Evolutionary conservation across 768 basidiomycete species (phyloP), one percentile per base, ranked within the genome.

Genomic region (Panellus pusillus): DNA sequence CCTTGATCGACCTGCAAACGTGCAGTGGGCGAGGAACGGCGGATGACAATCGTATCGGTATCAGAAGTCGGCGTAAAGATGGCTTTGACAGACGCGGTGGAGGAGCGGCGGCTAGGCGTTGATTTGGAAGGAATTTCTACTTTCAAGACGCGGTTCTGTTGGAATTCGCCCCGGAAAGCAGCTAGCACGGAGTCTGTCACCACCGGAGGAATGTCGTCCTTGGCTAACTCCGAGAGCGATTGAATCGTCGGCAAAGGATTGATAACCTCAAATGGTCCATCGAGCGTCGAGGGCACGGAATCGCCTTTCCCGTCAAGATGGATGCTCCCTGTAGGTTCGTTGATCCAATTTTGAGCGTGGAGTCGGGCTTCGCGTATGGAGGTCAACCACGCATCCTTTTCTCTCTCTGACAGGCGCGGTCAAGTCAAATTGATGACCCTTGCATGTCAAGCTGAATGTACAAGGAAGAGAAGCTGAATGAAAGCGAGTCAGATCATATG

Each of bases 371-470:
- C 75, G 50, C 72, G 75, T 44, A 97, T 81, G 6, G 84, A 82
- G 29, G 74, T 71, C 50, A 94, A 72, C 96, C 96, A 98, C n/a
- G 89, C 74, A 24, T 83, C 80, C 72, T 93, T 95, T 71, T 98
- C 96, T 32, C n/a, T n/a, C 75, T 79, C 63, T 74, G 79, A 66
- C 93, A 95, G 14, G 91, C 82, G 91, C 91, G 7, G 91, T 91
- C 28, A 98, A 72, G 66, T 97, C 93, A 62, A 96, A 89, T 53
- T 83, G 79, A 63, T 91, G 86, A 6, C 86, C 84, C 48, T 77
- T 78, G 40, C 78, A 79, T 9, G 77, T 80, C 14, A 97, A 72
- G 45, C 89, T 85, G 69, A 98, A 90, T 40, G 87, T 87, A 63
- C 84, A 88, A 12, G 93, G 87, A 7, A 98, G 74, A 58, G 87